Evolutionary conservation across 225 moss, liverwort and hornwort genomes (phyloP).

Genomic region (Climacium dendroides): DNA sequence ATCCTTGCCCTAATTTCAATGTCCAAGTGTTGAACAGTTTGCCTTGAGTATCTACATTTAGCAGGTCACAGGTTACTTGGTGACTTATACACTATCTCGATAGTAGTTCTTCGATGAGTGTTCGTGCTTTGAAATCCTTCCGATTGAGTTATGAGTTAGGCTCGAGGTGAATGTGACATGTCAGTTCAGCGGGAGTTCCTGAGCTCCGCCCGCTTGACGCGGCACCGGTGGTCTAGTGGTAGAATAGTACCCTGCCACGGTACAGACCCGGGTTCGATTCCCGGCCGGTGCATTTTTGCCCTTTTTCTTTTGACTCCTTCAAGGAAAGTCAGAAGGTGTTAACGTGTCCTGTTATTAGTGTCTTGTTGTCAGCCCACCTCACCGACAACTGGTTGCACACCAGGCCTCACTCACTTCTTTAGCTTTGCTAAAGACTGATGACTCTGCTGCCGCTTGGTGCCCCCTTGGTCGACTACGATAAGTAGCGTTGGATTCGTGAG

Average conservation of each 20-base stretch:
- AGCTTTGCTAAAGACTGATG: not conserved
- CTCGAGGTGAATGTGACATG: fast-evolving
- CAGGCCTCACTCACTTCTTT: not conserved
- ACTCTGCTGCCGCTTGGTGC: not conserved
- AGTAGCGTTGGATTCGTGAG: no score
- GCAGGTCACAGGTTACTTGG: no score
- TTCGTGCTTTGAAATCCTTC: fast-evolving
- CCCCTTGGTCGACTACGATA: no score
- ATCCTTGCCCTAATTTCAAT: not conserved
- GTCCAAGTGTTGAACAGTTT: no score
- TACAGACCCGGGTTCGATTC: constrained; percentile 19
- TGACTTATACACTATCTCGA: not conserved
- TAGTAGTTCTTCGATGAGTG: fast-evolving
- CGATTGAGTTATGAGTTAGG: fast-evolving
- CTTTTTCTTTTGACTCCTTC: not conserved
- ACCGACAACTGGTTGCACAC: not conserved
- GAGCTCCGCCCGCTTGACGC: fast-evolving
- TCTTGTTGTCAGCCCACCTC: not conserved
- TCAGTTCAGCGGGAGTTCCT: fast-evolving
- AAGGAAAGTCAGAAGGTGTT: not conserved
- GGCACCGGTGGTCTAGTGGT: not conserved
- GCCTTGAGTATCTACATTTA: not conserved
- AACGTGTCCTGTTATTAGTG: not conserved
- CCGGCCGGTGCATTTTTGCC: constrained; percentile 13
- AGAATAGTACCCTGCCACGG: not conserved